Conservation (phyloP, 2,329 filamentous ascomycete species). For the Sporothrix protearum region DNA sequence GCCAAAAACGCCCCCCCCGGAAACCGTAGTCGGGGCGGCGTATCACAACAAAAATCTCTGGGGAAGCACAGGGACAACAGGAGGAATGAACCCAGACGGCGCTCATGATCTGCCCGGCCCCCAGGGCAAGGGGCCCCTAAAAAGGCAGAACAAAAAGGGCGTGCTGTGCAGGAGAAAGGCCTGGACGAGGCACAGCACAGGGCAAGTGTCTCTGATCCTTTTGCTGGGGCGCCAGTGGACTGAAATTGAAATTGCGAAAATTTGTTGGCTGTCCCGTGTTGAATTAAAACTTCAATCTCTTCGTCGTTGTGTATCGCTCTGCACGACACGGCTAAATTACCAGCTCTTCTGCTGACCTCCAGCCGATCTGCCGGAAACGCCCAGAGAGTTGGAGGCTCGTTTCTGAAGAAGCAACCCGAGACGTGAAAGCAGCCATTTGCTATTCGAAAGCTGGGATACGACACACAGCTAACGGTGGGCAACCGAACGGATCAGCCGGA, state of each 20-base stretch:
- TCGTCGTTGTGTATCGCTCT: background rate
- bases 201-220: background rate
- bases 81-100: background rate
- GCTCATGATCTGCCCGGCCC: constrained; percentile 6
- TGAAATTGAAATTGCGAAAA: background rate
- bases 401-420: constrained; percentile 14
- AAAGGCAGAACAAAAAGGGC: background rate
- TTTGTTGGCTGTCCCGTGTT: background rate
- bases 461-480: background rate
- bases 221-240: background rate
- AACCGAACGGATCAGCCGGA: background rate
- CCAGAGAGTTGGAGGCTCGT: constrained; percentile 16
- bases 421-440: background rate
- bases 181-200: background rate
- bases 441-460: background rate
- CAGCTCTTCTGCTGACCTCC: background rate
- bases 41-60: constrained; percentile 14
- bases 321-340: background rate
- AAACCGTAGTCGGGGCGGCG: background rate
- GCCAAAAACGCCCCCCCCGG: background rate
- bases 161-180: background rate
- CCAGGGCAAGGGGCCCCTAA: background rate
- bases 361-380: constrained; percentile 21
- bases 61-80: background rate
- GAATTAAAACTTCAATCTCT: background rate